Evolutionary conservation across 2,329 filamentous ascomycete genomes (phyloP).

Genomic region (Neopestalotiopsis rosae): DNA sequence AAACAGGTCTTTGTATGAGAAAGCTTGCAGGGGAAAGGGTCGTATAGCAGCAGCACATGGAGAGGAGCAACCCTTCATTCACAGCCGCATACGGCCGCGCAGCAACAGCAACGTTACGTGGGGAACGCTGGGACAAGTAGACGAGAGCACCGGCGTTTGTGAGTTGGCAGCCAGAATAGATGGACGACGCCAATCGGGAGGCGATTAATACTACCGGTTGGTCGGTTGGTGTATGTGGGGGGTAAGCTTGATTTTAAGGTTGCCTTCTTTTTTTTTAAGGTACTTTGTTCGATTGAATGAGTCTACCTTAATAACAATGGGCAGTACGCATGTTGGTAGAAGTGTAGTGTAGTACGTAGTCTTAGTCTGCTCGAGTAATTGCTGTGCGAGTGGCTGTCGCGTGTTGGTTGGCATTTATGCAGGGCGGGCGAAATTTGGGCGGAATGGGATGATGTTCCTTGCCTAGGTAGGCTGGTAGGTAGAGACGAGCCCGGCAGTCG

Average conservation of each 20-base stretch:
- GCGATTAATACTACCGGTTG: neutral
- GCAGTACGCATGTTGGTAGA: neutral
- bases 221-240: neutral
- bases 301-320: neutral
- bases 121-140: neutral
- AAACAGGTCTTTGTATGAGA: neutral
- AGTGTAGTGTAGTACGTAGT: neutral
- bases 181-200: slow-evolving; percentile 5
- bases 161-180: neutral
- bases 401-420: neutral
- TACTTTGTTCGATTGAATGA: neutral
- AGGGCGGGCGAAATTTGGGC: neutral
- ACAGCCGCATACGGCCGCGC: neutral
- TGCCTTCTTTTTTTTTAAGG: slow-evolving; percentile 10
- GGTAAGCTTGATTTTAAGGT: slow-evolving; percentile 15
- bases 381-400: neutral
- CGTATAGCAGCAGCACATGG: neutral
- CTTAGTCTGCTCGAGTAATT: too few relatives aligned
- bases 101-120: slow-evolving; percentile 13
- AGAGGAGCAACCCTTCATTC: neutral
- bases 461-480: too few relatives aligned
- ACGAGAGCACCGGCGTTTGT: neutral
- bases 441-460: neutral
- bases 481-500: neutral
- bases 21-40: neutral